Evolutionary conservation across 176 grass and related monocot species (phyloP), one percentile per base, ranked within the genome.

Genomic region (Avena atlantica): DNA sequence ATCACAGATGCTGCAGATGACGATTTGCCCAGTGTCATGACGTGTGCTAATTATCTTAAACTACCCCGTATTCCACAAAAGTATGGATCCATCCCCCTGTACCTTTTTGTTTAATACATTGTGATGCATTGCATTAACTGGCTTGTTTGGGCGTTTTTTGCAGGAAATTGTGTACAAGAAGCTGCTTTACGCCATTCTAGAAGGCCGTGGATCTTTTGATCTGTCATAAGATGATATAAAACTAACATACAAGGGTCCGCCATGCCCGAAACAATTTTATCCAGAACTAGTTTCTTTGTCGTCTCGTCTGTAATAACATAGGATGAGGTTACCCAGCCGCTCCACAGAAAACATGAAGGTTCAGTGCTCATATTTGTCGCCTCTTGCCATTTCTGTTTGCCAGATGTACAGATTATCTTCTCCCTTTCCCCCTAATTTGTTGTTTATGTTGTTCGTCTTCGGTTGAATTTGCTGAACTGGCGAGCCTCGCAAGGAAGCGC

Each of bases 151-250:
- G 63, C 23, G 23, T 53, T 12, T 37, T 20, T 49, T 74, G 55
- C 93, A 98, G 95, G 95, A 92, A 79, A 82, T 93, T 23, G 93
- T 98, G 95, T 85, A 85, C 86, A 92, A 91, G 88, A 98, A 93
- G 78, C 78, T 98, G 78, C 89, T 98, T 53, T 98, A 95, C 47
- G 93, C 95, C 13, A 95, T 98, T 59, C 89, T 81, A 19, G 95
- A 98, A 91, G 95, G 95, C 78, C 95, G 92, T 70, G 95, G 95
- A 68, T 98, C 93, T 6, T 98, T 98, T 83, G 93, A 98, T 89
- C 95, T 98, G 29, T 98, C 95, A 34, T 98, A 82, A 91, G 55
- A 45, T 80, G 49, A 40, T 20, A 40, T 20, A 81, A 83, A 25
- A 90, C 83, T 86, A 86, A 90, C 88, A 78, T 86, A 90, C 78